Conservation (phyloP, 495 filamentous ascomycete genomes). For the Talaromyces proteolyticus region DNA sequence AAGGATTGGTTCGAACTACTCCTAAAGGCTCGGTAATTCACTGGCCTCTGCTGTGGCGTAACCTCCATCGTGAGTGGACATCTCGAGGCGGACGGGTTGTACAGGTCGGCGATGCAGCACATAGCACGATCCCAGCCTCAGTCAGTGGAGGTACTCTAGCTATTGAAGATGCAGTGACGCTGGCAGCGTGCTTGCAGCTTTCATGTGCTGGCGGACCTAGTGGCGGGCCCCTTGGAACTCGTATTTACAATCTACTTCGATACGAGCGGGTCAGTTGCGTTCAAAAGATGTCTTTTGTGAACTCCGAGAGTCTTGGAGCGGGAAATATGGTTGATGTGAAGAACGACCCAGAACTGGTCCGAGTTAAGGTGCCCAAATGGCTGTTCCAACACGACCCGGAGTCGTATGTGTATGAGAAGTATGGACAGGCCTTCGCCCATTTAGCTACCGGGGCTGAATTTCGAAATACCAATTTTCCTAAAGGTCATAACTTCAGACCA, state of each 20-base stretch:
- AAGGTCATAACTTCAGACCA: conserved; percentile 20
- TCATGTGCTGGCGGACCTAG: conserved; percentile 47
- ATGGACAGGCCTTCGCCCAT: conserved; percentile 31
- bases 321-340: conserved; percentile 51
- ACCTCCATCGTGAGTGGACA: conserved; percentile 59
- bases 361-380: conserved; percentile 52
- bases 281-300: conserved; percentile 51
- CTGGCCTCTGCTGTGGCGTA: conserved; percentile 67
- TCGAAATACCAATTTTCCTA: conserved; percentile 24
- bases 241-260: conserved; percentile 44
- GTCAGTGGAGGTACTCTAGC: conserved; percentile 66
- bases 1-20: conserved; percentile 51
- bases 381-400: conserved; percentile 58
- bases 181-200: conserved; percentile 55
- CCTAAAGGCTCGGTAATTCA: conserved; percentile 54
- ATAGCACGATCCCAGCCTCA: conserved; percentile 66
- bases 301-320: conserved; percentile 47
- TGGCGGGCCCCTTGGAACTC: conserved; percentile 32
- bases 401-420: conserved; percentile 50
- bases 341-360: conserved; percentile 51
- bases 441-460: conserved; percentile 18
- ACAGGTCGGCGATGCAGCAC: conserved; percentile 66
- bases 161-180: conserved; percentile 63
- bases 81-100: conserved; percentile 51
- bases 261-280: conserved; percentile 51